A percentile compares a stretch with the other conserved stretches of the same genome.
Conservation (phyloP, 495 filamentous ascomycete species). For the Hypoxylon intermedium region DNA sequence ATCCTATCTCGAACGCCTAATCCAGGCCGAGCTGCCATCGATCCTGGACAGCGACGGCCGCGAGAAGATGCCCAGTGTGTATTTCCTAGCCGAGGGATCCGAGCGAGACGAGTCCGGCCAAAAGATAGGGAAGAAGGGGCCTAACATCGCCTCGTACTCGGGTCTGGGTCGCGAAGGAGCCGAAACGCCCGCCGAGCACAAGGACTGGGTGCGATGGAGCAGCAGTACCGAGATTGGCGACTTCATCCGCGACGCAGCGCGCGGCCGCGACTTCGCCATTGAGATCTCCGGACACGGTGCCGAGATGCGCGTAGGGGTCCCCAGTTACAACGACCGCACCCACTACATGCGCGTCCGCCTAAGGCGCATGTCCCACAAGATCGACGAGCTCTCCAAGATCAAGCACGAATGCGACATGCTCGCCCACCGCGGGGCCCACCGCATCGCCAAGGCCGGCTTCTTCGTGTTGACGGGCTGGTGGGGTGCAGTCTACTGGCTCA, state of each 20-base stretch:
- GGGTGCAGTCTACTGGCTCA: constrained; percentile 76
- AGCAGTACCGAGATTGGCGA: constrained; percentile 89
- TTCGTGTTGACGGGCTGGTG: constrained; percentile 76
- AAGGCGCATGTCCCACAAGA: constrained; percentile 70
- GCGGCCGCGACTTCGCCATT: constrained; percentile 82
- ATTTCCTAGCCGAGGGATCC: constrained; percentile 81
- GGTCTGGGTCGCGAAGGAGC: constrained; percentile 62
- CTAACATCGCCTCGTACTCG: constrained; percentile 65
- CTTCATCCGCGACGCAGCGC: constrained; percentile 90
- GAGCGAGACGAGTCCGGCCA: constrained; percentile 62
- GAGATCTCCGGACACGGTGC: constrained; percentile 75
- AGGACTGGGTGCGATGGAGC: constrained; percentile 86
- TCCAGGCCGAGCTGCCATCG: constrained; percentile 85
- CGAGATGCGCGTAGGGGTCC: constrained; percentile 80
- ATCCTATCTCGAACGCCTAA: too few relatives aligned
- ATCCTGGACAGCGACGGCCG: constrained; percentile 65
- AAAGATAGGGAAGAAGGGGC: constrained; percentile 32
- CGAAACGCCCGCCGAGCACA: constrained; percentile 41
- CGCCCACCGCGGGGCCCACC: constrained; percentile 77
- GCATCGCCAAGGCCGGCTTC: constrained; percentile 81
- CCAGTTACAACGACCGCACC: constrained; percentile 87
- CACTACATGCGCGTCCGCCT: constrained; percentile 81
- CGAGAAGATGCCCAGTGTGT: constrained; percentile 72
- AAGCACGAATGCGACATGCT: constrained; percentile 82
- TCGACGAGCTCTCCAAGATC: constrained; percentile 70